Base-by-base conservation (phyloP, 2,329 filamentous ascomycete species). In the Fusarium dlaminii region DNA sequence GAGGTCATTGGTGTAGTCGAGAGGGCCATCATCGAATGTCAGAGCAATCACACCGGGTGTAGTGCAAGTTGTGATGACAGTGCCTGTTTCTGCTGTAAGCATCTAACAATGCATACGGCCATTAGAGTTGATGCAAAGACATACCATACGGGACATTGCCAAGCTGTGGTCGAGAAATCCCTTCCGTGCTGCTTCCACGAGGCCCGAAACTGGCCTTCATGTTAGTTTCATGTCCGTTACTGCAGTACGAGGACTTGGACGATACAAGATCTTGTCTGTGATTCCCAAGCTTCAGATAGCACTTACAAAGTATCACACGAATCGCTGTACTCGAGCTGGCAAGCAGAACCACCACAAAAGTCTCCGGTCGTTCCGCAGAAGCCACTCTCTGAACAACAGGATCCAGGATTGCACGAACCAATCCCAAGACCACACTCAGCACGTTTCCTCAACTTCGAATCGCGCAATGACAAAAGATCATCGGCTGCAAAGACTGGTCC, bases 11-110 rank as follows among this genome's bases (percentile, higher is more conserved):
- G 86, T 88, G 73, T 82, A 86, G 8, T 70, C 62, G 65, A 80
- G 84, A 1, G 86, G 86, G 0, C 85, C 86, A 58, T 87, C 86
- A 69, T 87, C 86, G 72, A 83, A 86, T 2, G 85, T 87, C 32
- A 87, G 78, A 3, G 86, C 86, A 42, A 86, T 79, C 62, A 79
- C 79, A 29, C 81, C 83, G 2, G 81, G 80, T 18, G 68, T 68
- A 3, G 75, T 80, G 70, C 83, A 84, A 17, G 75, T 79, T 2
- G 78, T 86, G 69, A 84, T 82, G 62, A 77, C 66, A 40, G 72
- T 76, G 40, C 82, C 82, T 83, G 46, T 30, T 18, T 46, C 15
- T 56, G 29, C 34, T 54, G 72, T 80, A 62, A 81, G 76, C 46
- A 22, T 32, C 27, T 24, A 29, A 45, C 55, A 70, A 73, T 62